Base-by-base conservation (phyloP, 805 yeast genomes). In the Candida insectorum region DNA sequence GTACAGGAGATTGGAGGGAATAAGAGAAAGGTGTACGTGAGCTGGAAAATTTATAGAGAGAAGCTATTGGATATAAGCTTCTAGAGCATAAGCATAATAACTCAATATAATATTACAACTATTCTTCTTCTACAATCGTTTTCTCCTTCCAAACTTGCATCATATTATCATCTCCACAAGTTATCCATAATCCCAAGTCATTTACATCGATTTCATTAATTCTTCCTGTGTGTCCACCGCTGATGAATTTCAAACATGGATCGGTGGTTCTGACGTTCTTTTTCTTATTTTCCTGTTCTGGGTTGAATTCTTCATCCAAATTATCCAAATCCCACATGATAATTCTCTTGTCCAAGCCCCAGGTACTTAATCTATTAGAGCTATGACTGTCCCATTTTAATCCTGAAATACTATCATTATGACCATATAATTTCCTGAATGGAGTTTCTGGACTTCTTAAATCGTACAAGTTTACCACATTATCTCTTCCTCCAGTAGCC, bases 191-290 rank as follows among this genome's bases (percentile, higher is more conserved):
- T 58, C 79, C 72, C 7, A 52, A 56, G 2, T 86, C 85, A 48
- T 82, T 81, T 72, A 89, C 75, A 36, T 72, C 78, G 30, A 81
- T 62, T 44, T 81, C 91, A 36, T 78, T 69, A 28, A 87, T 69
- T 33, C 79, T 69, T 30, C 75, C 76, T 2, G 88, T 77, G 59
- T 87, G 96, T 9, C 96, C 96, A 11, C 94, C 95, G 56, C 88
- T 95, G 49, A 85, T 73, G 51, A 85, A 87, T 16, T 62, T 59
- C 37, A 87, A 69, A 53, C 87, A 82, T 5, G 95, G 93, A 43
- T 88, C 94, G 40, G 73, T 75, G 18, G 41, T 44, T 35, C 45
- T 58, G n/a, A 21, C 14, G 24, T 31, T 41, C 44, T 73, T 82
- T 33, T 68, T 73, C 37, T 75, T 75, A 35, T 71, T 76, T 8